A percentile compares a stretch with the other conserved stretches of the same genome.
Evolutionary conservation across 176 grass and related monocot species (phyloP).

Genomic region (Tillandsia leiboldiana): DNA sequence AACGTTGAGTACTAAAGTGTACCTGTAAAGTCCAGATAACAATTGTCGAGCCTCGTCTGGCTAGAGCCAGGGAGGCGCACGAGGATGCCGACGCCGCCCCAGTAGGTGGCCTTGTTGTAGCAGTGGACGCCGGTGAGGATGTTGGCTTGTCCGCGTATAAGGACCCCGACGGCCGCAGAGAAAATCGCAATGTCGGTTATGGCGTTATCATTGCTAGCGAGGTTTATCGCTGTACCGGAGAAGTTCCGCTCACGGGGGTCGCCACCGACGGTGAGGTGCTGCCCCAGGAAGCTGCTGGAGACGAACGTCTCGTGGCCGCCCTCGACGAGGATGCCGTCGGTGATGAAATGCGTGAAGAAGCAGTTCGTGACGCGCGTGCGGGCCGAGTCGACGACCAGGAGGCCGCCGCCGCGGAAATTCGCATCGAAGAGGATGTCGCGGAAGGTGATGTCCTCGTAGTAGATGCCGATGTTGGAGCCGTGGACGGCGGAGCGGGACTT

Average conservation of each 20-base stretch:
- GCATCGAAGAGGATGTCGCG: slow-evolving; percentile 33
- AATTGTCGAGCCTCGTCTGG: slow-evolving; percentile 35
- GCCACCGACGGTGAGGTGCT: slow-evolving; percentile 31
- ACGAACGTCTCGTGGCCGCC: slow-evolving; percentile 39
- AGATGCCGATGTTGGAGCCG: not conserved
- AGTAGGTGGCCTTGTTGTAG: slow-evolving; percentile 40
- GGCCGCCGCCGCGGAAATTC: slow-evolving; percentile 24
- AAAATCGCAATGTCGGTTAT: slow-evolving; percentile 43
- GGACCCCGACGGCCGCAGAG: slow-evolving; percentile 30
- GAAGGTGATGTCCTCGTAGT: slow-evolving; percentile 35
- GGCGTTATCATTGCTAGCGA: slow-evolving; percentile 34
- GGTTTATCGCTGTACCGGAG: slow-evolving; percentile 29
- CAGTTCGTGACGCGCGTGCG: slow-evolving; percentile 36
- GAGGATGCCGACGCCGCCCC: slow-evolving; percentile 30
- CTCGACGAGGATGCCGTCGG: slow-evolving; percentile 26
- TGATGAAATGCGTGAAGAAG: slow-evolving; percentile 31
- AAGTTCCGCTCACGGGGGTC: slow-evolving; percentile 36
- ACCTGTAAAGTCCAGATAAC: slow-evolving; percentile 39
- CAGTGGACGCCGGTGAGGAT: slow-evolving; percentile 37
- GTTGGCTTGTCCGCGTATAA: slow-evolving; percentile 34
- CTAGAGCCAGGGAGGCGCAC: slow-evolving; percentile 7
- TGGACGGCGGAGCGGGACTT: not conserved
- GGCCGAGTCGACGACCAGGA: slow-evolving; percentile 23
- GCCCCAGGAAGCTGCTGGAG: slow-evolving; percentile 33
- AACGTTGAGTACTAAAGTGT: too few relatives aligned